A percentile compares a stretch with the other conserved stretches of the same genome.
phyloP scores from a whole-genome alignment of 208 protist species.

The Borovskyia barvae region DNA sequence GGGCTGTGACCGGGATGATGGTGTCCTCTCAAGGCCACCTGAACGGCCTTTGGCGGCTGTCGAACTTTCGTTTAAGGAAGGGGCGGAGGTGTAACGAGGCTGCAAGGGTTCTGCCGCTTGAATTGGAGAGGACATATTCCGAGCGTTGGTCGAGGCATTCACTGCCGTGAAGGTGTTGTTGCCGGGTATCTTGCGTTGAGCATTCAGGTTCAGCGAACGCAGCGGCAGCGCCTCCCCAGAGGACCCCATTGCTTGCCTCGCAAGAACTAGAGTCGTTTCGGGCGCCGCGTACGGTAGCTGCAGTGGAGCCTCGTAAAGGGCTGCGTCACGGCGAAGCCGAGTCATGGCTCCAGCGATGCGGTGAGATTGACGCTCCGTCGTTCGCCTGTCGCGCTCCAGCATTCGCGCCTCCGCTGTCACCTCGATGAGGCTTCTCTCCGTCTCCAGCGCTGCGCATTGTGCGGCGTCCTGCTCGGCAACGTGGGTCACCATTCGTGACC shows the following conservation, averaged over 20 bases:
- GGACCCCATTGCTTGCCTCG: not conserved
- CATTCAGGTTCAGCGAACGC: conserved; percentile 2
- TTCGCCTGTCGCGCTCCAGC: conserved; percentile 14
- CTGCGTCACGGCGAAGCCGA: conserved; percentile 5
- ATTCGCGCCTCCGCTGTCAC: conserved; percentile 10
- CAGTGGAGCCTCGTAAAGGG: not conserved
- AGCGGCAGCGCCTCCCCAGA: not conserved
- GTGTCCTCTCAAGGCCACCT: not conserved
- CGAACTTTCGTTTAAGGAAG: not conserved
- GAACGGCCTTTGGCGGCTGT: not conserved
- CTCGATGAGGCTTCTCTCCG: conserved; percentile 4
- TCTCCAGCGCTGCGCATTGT: conserved; percentile 11
- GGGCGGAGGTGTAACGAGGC: not conserved
- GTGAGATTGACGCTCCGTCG: conserved; percentile 9
- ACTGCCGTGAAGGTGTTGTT: conserved; percentile 12
- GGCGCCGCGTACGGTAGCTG: conserved; percentile 5
- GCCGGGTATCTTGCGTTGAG: not conserved
- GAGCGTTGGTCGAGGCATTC: conserved; percentile 9
- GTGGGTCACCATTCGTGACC: conserved; percentile 8
- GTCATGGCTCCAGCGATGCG: conserved; percentile 8
- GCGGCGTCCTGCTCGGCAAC: conserved; percentile 5
- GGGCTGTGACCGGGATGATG: not conserved
- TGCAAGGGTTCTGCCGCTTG: no score
- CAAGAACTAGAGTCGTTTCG: no score
- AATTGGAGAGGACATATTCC: no score